Base-by-base conservation (phyloP, 225 moss, liverwort and hornwort genomes). In the Bryum argenteum region DNA sequence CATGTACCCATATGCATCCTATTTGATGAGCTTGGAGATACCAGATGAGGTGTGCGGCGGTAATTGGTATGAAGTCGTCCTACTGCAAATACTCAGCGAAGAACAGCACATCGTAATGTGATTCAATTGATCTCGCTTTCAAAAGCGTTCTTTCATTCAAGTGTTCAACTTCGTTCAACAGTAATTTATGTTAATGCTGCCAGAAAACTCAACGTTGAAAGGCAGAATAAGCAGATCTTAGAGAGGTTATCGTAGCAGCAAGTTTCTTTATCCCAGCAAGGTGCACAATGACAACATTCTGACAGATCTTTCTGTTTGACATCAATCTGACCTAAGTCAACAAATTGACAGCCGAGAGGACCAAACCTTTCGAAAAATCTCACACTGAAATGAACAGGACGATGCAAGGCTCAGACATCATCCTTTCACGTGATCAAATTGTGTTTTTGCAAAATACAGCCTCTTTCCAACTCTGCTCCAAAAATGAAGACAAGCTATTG, bases 401-500 rank as follows among this genome's bases (percentile, higher is more conserved):
- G n/a, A 52, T 63, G 65, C 61, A 70, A 42, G 40, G 10, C 8
- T 51, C 20, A 19, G 43, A 11, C 83, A 77, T 50, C 65, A 50
- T 59, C 78, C 63, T 57, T 67, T 24, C 71, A 78, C 39, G 43
- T 41, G 51, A 55, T 79, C 71, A 67, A 75, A 73, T 73, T 79
- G 73, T 66, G 79, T 41, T 70, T 69, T 61, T 51, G 2, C 73
- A 70, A 61, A 65, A 60, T 76, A 83, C 73, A 83, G 76, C 76
- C 83, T 77, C 72, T 61, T 68, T 59, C 76, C 65, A 79, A 77
- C 75, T 80, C 80, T 62, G 72, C 78, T 83, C 62, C 83, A 83
- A 86, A 86, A 86, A 86, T 86, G 83, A 80, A 77, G 70, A 80
- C 75, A 80, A 56, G 61, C 74, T 56, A 74, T 67, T 71, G 42